A percentile compares a stretch with the other conserved stretches of the same genome.
phyloP scores from a whole-genome alignment of 805 yeast species.

The Maudiozyma saulgeensis region DNA sequence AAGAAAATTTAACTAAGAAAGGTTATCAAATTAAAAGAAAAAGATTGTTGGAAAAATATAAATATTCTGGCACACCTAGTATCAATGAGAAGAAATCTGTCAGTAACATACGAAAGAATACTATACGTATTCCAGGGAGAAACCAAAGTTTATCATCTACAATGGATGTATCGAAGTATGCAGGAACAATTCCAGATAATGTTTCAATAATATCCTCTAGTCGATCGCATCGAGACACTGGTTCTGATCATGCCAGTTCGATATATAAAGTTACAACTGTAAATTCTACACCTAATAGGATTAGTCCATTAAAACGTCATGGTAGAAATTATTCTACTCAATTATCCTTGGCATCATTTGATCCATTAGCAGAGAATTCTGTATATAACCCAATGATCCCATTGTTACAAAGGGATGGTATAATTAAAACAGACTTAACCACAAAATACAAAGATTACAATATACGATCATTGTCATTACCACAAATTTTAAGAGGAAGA shows the following conservation, averaged over 20 bases:
- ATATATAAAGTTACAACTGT: slow-evolving; percentile 24
- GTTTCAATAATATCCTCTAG: slow-evolving; percentile 5
- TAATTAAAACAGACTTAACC: background rate
- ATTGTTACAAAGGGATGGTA: slow-evolving; percentile 32
- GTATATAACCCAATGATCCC: slow-evolving; percentile 28
- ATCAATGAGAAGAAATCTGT: slow-evolving; percentile 1
- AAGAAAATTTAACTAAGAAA: slow-evolving; percentile 64
- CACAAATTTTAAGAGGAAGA: slow-evolving; percentile 63
- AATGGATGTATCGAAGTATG: background rate
- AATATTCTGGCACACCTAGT: background rate
- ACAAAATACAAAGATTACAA: background rate
- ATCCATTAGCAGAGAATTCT: slow-evolving; percentile 5
- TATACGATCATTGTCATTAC: slow-evolving; percentile 37
- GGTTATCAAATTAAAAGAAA: slow-evolving; percentile 55
- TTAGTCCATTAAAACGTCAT: slow-evolving; percentile 9
- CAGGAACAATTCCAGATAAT: slow-evolving; percentile 2
- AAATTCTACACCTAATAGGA: slow-evolving; percentile 18
- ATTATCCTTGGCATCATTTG: slow-evolving; percentile 27
- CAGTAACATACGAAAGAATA: slow-evolving; percentile 6
- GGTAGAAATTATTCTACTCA: slow-evolving; percentile 16
- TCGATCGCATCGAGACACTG: background rate
- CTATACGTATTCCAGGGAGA: slow-evolving; percentile 12
- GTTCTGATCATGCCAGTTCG: slow-evolving; percentile 1
- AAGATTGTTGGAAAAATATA: slow-evolving; percentile 12
- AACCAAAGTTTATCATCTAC: slow-evolving; percentile 12